A percentile compares a stretch with the other conserved stretches of the same genome.
phyloP scores from a whole-genome alignment of 805 yeast genomes.

The Pichia eremophila region DNA sequence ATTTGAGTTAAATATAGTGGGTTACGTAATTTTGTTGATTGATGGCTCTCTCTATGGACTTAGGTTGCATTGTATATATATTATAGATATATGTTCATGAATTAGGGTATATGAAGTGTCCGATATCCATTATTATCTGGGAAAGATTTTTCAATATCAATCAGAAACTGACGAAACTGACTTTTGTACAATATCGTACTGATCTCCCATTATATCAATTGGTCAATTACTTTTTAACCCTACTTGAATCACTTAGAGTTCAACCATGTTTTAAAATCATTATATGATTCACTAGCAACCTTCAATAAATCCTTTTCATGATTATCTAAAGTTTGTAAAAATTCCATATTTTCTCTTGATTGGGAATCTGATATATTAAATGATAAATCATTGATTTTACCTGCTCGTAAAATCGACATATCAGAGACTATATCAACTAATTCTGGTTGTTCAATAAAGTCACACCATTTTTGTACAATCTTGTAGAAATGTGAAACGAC shows the following conservation, averaged over 20 bases:
- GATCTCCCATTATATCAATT: too few relatives aligned
- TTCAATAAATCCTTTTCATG: slow-evolving; percentile 58
- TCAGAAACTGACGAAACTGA: too few relatives aligned
- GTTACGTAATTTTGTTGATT: too few relatives aligned
- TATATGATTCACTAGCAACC: slow-evolving; percentile 35
- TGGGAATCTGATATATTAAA: slow-evolving; percentile 30
- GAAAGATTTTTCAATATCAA: too few relatives aligned
- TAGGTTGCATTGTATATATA: too few relatives aligned
- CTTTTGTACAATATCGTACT: too few relatives aligned
- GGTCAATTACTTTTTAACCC: too few relatives aligned
- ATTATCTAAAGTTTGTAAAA: slow-evolving; percentile 63
- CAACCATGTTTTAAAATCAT: slow-evolving; percentile 20
- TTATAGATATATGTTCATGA: too few relatives aligned
- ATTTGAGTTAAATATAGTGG: too few relatives aligned
- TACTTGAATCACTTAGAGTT: not conserved
- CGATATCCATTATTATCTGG: too few relatives aligned
- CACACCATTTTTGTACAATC: slow-evolving; percentile 69
- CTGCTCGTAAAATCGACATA: slow-evolving; percentile 56
- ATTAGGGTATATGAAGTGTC: too few relatives aligned
- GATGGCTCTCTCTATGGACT: too few relatives aligned
- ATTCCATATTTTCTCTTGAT: slow-evolving; percentile 27
- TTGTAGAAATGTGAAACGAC: slow-evolving; percentile 38
- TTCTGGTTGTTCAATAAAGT: slow-evolving; percentile 57
- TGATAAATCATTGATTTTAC: slow-evolving; percentile 61
- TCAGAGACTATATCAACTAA: slow-evolving; percentile 37